Evolutionary conservation across 2,329 filamentous ascomycete genomes (phyloP), one percentile per base, ranked within the genome.

Genomic region (Aspergillus novofumigatus): DNA sequence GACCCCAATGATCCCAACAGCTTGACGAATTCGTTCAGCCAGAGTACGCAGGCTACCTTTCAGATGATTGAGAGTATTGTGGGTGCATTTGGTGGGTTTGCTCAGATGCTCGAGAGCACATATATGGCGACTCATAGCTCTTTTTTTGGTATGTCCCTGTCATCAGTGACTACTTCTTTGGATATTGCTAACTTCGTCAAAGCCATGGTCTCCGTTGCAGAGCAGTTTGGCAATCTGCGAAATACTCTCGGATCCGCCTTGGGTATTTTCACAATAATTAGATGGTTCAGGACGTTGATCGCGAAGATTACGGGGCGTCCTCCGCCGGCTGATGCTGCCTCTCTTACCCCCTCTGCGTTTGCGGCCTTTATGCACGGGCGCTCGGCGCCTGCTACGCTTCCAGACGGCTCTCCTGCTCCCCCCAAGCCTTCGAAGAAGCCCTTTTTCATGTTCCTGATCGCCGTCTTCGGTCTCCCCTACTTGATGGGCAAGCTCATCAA

Each of bases 81-180:
- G 14, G 91, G 91, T 25, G 92, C 94, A 2, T 99, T 99, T 79
- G 92, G 92, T 21, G 94, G 95, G 0, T 97, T 99, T 72, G 91
- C 95, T 11, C 94, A 99, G 79, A 99, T 99, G 94, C 83, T 99
- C 28, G 94, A 99, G 78, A 97, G 94, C 80, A 97, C 94, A 10
- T 99, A 97, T 69, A 99, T 99, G 95, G 94, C 95, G 29, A 99
- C 94, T 0, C 94, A 99, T 76, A 97, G 92, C 5, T 96, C 91
- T 54, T 99, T 99, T 76, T 99, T 97, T 69, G 92, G 92, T 96
- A 83, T 68, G 88, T 77, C 14, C 49, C 9, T 50, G 49, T 6
- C 20, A 17, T 42, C 2, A 23, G 11, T 41, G 11, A 2, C 45
- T 20, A 8, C 14, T 17, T 25, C 29, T 17, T 5, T 9, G 41